Evolutionary conservation across 805 yeast genomes (phyloP).

Genomic region (Candida verbasci): DNA sequence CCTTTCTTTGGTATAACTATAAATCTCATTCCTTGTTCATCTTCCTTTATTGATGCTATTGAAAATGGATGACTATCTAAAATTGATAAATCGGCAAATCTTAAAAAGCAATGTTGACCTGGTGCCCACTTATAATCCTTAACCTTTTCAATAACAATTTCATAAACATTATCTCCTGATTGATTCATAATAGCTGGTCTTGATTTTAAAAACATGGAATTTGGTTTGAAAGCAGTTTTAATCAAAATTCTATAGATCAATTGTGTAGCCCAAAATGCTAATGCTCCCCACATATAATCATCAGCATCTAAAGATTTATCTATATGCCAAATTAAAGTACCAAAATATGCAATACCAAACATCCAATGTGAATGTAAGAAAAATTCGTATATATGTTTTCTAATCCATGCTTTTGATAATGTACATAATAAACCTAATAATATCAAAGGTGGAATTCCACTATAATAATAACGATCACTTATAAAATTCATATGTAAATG

Average conservation of each 20-base stretch:
- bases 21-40: conserved; percentile 33
- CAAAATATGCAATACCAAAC: conserved; percentile 45
- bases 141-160: conserved; percentile 31
- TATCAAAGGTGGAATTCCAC: conserved; percentile 49
- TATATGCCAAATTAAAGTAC: conserved; percentile 44
- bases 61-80: conserved; percentile 58
- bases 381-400: conserved; percentile 41
- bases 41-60: conserved; percentile 30
- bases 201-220: conserved; percentile 33
- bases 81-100: conserved; percentile 41
- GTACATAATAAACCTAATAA: conserved; percentile 41
- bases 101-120: conserved; percentile 52
- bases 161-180: conserved; percentile 22
- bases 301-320: conserved; percentile 29
- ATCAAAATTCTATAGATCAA: conserved; percentile 41
- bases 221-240: conserved; percentile 45
- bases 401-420: conserved; percentile 35
- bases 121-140: conserved; percentile 43
- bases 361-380: conserved; percentile 54
- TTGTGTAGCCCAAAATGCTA: conserved; percentile 50
- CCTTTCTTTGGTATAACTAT: conserved; percentile 46
- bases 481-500: conserved; percentile 13
- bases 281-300: conserved; percentile 45
- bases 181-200: conserved; percentile 28
- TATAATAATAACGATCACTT: conserved; percentile 18